Conservation (phyloP, 2,329 filamentous ascomycete genomes). For the Alternaria consortialis region DNA sequence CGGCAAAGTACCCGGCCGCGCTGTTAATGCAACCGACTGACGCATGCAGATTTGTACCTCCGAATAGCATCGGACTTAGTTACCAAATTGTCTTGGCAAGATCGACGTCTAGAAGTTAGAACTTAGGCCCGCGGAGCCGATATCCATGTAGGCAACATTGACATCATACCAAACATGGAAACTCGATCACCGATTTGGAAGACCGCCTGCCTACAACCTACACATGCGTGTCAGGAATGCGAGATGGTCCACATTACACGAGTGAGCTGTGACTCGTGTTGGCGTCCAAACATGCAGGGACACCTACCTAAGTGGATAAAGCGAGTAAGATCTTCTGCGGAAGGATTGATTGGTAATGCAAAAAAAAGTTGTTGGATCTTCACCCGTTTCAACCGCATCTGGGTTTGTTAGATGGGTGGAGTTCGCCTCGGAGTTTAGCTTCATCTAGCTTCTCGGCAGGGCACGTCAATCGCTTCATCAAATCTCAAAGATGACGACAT, state of each 20-base stretch:
- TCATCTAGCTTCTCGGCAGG: constrained; percentile 12
- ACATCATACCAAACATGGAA: background rate
- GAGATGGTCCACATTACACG: constrained; percentile 3
- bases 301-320: constrained; percentile 1
- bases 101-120: constrained; percentile 1
- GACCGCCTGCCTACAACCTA: background rate
- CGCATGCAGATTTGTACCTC: background rate
- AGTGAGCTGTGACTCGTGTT: constrained; percentile 7
- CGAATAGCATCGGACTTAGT: constrained; percentile 8
- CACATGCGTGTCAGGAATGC: constrained; percentile 3
- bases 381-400: background rate
- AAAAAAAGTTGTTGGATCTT: background rate
- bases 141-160: constrained; percentile 1
- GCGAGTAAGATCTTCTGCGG: background rate
- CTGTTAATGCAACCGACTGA: constrained; percentile 12
- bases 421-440: constrained; percentile 5
- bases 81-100: constrained; percentile 9
- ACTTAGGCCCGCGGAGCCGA: background rate
- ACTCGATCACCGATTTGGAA: constrained; percentile 3
- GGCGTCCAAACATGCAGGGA: constrained; percentile 11
- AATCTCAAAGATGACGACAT: constrained; percentile 26
- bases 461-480: constrained; percentile 15
- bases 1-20: background rate
- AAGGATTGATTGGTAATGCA: constrained; percentile 14
- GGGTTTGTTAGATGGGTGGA: background rate